Conservation (phyloP, 192 early-diverging fungal genomes). For the Mortierella alpina region DNA sequence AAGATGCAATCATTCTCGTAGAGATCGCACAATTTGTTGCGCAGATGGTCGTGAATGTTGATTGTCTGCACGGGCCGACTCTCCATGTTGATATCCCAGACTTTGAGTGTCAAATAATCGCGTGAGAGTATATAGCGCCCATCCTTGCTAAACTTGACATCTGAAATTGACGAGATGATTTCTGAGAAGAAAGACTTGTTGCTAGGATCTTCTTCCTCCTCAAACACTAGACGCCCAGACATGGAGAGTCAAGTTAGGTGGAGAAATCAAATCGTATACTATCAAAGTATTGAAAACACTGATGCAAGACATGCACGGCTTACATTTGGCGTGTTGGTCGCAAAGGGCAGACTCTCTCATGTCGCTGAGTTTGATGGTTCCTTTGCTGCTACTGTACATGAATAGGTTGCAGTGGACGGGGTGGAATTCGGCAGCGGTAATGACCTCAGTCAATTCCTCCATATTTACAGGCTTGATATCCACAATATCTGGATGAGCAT, state of each 20-base stretch:
- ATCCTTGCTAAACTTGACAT: slow-evolving; percentile 96
- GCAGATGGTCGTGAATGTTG: slow-evolving; percentile 95
- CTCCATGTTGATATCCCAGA: slow-evolving; percentile 99
- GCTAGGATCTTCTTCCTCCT: slow-evolving; percentile 92
- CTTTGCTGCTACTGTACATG: slow-evolving; percentile 98
- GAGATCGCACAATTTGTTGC: slow-evolving; percentile 96
- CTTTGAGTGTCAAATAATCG: slow-evolving; percentile 96
- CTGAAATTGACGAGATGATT: slow-evolving; percentile 98
- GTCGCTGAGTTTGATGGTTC: slow-evolving; percentile 96
- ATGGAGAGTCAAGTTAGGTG: not conserved
- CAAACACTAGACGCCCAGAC: slow-evolving; percentile 71
- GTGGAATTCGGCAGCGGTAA: slow-evolving; percentile 98
- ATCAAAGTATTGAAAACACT: not conserved
- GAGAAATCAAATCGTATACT: not conserved
- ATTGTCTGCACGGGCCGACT: slow-evolving; percentile 93
- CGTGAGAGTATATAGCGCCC: slow-evolving; percentile 97
- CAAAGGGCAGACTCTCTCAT: slow-evolving; percentile 96
- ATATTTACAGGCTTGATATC: slow-evolving; percentile 99
- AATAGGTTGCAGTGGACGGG: slow-evolving; percentile 96
- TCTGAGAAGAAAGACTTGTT: slow-evolving; percentile 99
- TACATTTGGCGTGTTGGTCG: slow-evolving; percentile 93
- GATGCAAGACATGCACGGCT: not conserved
- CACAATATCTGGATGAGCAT: slow-evolving; percentile 84
- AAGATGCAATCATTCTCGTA: slow-evolving; percentile 99
- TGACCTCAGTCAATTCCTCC: slow-evolving; percentile 99